These are phyloP conservation scores for Phytophthora pluvialis DNA, from an alignment of 352 stramenopile genomes.

Conservation along the genomic window DNA sequence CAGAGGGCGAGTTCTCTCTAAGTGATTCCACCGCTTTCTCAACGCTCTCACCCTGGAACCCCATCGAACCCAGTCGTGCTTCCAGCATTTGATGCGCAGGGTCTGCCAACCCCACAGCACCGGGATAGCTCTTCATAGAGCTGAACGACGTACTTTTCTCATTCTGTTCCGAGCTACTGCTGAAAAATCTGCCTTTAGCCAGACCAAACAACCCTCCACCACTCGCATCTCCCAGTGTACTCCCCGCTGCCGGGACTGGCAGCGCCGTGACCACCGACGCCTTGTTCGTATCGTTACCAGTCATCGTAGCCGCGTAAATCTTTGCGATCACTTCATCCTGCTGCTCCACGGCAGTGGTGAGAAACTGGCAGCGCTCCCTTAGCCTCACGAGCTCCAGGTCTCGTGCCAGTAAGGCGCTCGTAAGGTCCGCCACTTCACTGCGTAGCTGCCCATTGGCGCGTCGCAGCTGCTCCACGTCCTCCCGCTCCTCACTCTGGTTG, in stretches of 20 bases:
- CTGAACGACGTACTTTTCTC: conserved; percentile 15
- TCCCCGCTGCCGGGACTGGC: background rate
- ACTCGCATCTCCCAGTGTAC: background rate
- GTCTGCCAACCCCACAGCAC: conserved; percentile 36
- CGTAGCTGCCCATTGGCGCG: conserved; percentile 59
- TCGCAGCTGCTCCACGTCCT: conserved; percentile 40
- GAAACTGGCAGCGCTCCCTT: conserved; percentile 66
- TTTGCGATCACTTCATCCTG: conserved; percentile 83
- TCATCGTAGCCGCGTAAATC: conserved; percentile 61
- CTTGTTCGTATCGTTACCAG: conserved; percentile 10
- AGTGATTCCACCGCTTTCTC: conserved; percentile 49
- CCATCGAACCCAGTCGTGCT: conserved; percentile 55
- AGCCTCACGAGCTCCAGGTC: conserved; percentile 79
- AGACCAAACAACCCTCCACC: background rate
- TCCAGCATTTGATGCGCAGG: conserved; percentile 53
- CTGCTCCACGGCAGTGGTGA: conserved; percentile 69
- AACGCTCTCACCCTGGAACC: conserved; percentile 46
- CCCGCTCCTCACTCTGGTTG: conserved; percentile 7
- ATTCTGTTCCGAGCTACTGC: conserved; percentile 8
- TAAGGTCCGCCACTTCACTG: conserved; percentile 65
- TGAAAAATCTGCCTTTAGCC: background rate
- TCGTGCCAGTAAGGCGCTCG: conserved; percentile 66
- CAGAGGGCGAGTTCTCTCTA: conserved; percentile 23
- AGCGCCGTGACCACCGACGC: conserved; percentile 11
- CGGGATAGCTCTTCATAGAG: conserved; percentile 39